phyloP scores from a whole-genome alignment of 352 stramenopile species.

The Peronospora farinosa region DNA sequence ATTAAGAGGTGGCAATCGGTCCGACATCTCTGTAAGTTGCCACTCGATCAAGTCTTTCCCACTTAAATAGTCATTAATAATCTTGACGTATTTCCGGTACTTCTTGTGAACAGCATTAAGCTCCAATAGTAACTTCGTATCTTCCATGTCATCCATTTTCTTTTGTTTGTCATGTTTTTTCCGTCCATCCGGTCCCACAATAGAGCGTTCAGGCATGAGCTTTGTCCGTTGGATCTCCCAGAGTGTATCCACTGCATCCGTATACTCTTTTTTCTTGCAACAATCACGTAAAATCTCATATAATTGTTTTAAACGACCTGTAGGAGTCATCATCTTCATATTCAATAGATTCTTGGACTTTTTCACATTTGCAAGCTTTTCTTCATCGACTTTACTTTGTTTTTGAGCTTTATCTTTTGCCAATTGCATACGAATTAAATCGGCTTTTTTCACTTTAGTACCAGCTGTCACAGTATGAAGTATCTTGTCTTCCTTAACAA shows the following conservation, averaged over 20 bases:
- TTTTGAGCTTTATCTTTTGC: constrained; percentile 86
- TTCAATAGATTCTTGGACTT: constrained; percentile 70
- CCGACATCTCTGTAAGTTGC: constrained; percentile 84
- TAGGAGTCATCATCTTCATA: constrained; percentile 86
- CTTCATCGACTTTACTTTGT: constrained; percentile 81
- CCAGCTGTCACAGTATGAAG: constrained; percentile 16
- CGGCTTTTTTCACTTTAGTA: constrained; percentile 69
- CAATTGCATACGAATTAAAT: constrained; percentile 81
- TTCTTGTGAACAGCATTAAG: constrained; percentile 79
- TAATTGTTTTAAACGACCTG: constrained; percentile 71
- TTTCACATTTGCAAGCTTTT: constrained; percentile 85
- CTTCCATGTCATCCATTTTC: constrained; percentile 73
- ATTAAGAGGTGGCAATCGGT: constrained; percentile 77
- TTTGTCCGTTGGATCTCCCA: constrained; percentile 84
- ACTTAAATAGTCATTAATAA: constrained; percentile 57
- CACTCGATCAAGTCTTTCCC: constrained; percentile 79
- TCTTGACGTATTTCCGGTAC: constrained; percentile 84
- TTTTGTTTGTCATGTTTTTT: constrained; percentile 71
- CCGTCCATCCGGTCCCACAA: constrained; percentile 30
- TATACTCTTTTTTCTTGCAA: constrained; percentile 82
- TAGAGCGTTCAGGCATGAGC: constrained; percentile 41
- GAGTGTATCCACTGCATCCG: constrained; percentile 78
- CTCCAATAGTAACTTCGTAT: constrained; percentile 55
- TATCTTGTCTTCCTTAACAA: constrained; percentile 16
- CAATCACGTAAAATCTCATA: constrained; percentile 82